Conservation (phyloP, 2,329 filamentous ascomycete species). For the Colletotrichum euphorbiae region DNA sequence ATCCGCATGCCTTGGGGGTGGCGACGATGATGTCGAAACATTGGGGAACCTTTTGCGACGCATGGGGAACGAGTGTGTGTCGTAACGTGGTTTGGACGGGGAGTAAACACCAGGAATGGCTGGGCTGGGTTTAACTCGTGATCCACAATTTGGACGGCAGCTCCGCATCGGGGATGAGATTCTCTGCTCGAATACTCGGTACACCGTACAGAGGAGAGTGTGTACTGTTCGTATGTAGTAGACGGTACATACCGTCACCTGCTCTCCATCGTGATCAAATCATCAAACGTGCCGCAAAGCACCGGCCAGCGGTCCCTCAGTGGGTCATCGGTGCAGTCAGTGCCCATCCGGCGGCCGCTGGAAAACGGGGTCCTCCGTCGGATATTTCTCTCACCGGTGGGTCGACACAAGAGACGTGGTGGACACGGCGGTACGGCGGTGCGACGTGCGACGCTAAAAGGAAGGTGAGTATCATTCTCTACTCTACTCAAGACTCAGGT, state of each 20-base stretch:
- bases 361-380: neutral
- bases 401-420: slow-evolving; percentile 18
- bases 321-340: neutral
- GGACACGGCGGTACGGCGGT: slow-evolving; percentile 5
- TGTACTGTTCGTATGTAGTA: too few relatives aligned
- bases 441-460: slow-evolving; percentile 10
- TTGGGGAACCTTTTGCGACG: too few relatives aligned
- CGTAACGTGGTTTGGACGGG: neutral
- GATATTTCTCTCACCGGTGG: slow-evolving; percentile 9
- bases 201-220: too few relatives aligned
- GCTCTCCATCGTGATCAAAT: too few relatives aligned
- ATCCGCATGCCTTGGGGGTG: neutral
- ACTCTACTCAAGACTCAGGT: too few relatives aligned
- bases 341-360: slow-evolving; percentile 18
- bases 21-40: slow-evolving; percentile 1
- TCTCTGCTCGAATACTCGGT: neutral
- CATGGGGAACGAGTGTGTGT: neutral
- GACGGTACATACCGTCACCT: too few relatives aligned
- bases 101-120: slow-evolving; percentile 21
- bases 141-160: slow-evolving; percentile 1
- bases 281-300: neutral
- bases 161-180: neutral
- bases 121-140: neutral
- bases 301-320: too few relatives aligned
- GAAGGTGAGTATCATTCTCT: neutral